Base-by-base conservation (phyloP, 139 green algal genomes). In the Chlorella sp. region DNA sequence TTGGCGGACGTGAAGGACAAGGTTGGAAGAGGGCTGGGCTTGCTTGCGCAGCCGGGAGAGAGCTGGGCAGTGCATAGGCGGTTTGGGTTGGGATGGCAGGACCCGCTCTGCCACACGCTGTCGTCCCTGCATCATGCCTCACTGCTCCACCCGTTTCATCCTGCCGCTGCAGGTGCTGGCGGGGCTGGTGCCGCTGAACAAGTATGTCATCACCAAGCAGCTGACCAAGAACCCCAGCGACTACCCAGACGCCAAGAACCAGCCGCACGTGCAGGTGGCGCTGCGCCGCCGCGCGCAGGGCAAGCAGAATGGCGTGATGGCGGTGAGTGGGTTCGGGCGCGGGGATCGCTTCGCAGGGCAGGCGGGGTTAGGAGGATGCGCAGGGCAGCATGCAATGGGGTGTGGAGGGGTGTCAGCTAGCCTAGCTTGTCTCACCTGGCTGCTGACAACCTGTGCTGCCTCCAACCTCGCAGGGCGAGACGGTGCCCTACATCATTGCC, bases 131-230 rank as follows among this genome's bases (percentile, higher is more conserved):
- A 51, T 9, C 44, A 51, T 9, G 7, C 9, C 44, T 51, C 44
- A 9, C 44, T 51, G 44, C 26, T 16, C 68, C 38, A 12, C 17
- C 36, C 13, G 4, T 32, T 56, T 51, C n/a, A n/a, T n/a, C n/a
- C 36, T 47, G 28, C 18, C 7, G 44, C 20, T n/a, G 26, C 85
- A 86, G 71, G 76, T 98, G 84, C 80, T 88, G 21, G 87, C 34
- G 1, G 94, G 93, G 11, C 44, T 83, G 63, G 88, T 98, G n/a
- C 88, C 91, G 1, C 80, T 98, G 47, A 88, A 94, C 83, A 96
- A 97, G 86, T 99, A 96, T 71, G 85, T 98, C 62, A 98, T 99
- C 89, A 98, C 95, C 79, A 99, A 99, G 93, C 94, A 98, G 92
- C 94, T 99, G 39, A 99, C 97, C 57, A 98, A 98, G 91, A 82